phyloP scores from a whole-genome alignment of 345 rosid genomes.

The Geranium brycei region DNA sequence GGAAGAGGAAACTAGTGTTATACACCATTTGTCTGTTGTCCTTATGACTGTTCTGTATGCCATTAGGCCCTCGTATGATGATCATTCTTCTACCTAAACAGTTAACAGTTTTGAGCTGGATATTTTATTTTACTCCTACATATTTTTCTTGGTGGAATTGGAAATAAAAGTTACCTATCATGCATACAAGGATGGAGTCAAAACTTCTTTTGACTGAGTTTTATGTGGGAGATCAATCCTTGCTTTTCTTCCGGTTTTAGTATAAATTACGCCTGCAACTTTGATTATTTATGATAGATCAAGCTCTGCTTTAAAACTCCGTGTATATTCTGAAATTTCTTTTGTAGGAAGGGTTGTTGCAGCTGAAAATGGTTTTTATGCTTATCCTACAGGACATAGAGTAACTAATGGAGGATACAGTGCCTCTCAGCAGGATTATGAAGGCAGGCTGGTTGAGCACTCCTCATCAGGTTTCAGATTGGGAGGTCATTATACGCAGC shows the following conservation, averaged over 20 bases:
- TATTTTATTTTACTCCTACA: not conserved
- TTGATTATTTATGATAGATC: not conserved
- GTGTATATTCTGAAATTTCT: not conserved
- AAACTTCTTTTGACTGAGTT: too few species aligned
- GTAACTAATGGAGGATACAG: constrained; percentile 5
- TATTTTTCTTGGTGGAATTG: too few species aligned
- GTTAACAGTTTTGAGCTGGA: not conserved
- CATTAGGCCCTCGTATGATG: not conserved
- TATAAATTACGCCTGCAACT: too few species aligned
- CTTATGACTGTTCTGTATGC: not conserved
- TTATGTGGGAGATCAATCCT: too few species aligned
- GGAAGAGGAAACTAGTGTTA: not conserved
- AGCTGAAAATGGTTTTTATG: constrained; percentile 12
- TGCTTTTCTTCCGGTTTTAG: too few species aligned
- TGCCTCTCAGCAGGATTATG: constrained; percentile 11
- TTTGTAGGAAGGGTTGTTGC: constrained; percentile 16
- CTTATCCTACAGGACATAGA: constrained; percentile 11
- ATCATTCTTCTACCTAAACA: not conserved
- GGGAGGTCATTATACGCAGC: constrained; percentile 6
- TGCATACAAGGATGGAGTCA: not conserved
- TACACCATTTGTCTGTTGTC: not conserved
- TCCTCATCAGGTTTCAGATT: constrained; percentile 11
- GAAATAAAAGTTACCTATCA: too few species aligned
- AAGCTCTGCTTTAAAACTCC: not conserved
- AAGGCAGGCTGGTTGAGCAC: constrained; percentile 7